These are phyloP conservation scores for Tuber aestivum DNA, from an alignment of 495 filamentous ascomycete genomes.

Conservation along the genomic window DNA sequence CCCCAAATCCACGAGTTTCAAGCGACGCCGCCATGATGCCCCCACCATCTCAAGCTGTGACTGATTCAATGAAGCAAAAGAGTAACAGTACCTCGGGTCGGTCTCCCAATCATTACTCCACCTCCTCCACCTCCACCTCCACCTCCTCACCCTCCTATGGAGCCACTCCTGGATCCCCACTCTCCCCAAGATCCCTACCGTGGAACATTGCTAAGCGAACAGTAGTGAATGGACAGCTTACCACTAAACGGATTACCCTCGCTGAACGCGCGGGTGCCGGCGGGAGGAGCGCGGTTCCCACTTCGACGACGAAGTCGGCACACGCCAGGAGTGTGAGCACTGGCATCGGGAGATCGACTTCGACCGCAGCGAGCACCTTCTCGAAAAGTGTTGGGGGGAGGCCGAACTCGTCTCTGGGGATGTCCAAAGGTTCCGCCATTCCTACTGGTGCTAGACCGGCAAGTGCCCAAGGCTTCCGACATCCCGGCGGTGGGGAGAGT, in stretches of 20 bases:
- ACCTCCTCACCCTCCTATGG: constrained; percentile 22
- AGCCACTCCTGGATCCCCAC: constrained; percentile 21
- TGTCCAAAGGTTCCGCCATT: constrained; percentile 22
- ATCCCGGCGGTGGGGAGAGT: background rate
- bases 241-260: constrained; percentile 24
- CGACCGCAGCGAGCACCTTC: background rate
- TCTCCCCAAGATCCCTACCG: constrained; percentile 27
- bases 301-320: constrained; percentile 6
- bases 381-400: constrained; percentile 25
- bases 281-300: background rate
- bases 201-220: constrained; percentile 33
- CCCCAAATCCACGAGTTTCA: constrained; percentile 33
- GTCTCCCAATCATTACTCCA: constrained; percentile 26
- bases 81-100: constrained; percentile 25
- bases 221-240: constrained; percentile 25
- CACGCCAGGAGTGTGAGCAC: constrained; percentile 18
- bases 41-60: constrained; percentile 39
- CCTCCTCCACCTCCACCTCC: constrained; percentile 18
- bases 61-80: constrained; percentile 34
- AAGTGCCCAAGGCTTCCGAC: constrained; percentile 31
- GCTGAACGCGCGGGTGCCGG: constrained; percentile 24
- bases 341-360: constrained; percentile 14
- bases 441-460: constrained; percentile 24
- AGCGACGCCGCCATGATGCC: constrained; percentile 38
- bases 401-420: constrained; percentile 32